Evolutionary conservation across 2,329 filamentous ascomycete species (phyloP), one percentile per base, ranked within the genome.

Genomic region (Teratosphaeriaceae sp.): DNA sequence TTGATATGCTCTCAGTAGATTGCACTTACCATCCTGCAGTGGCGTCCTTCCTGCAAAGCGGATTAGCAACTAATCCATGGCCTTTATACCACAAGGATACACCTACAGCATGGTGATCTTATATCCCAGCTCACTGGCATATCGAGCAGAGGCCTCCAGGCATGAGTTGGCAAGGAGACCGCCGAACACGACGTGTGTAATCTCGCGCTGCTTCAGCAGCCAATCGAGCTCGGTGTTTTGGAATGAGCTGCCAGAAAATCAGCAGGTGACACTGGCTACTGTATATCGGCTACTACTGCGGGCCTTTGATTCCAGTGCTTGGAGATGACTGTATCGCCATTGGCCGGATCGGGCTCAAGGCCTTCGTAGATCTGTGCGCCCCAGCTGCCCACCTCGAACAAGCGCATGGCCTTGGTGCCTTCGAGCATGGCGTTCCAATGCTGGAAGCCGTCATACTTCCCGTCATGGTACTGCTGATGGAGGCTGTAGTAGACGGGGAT

Each of bases 401-500:
- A 39, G 5, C 23, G 20, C 21, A 13, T 9, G 5, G 34, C 35
- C 23, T 38, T 20, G 5, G 23, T 33, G 34, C 33, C 26, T 5
- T 33, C 18, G 7, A 43, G 41, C 41, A 43, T 43, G 37, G 9
- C 20, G 27, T 40, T 40, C 38, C 38, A 40, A 16, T 33, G 38
- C 27, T 40, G 19, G 27, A 40, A 40, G 7, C 38, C 38, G 13
- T 20, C 30, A 18, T 44, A 44, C 20, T 40, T 39, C 2, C 35
- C 29, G 13, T 38, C 36, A 18, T 31, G 27, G 20, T 40, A 40
- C 22, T 44, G 42, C 37, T 44, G 42, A 15, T 44, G 42, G 13
- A 44, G 26, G 21, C 42, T 40, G 37, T 44, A 44, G 42, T 33
- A 44, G 16, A 44, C 23, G 3, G 42, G 42, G 9, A 44, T 30